Base-by-base conservation (phyloP, 2,329 filamentous ascomycete species). In the Rhynchosporium secalis region DNA sequence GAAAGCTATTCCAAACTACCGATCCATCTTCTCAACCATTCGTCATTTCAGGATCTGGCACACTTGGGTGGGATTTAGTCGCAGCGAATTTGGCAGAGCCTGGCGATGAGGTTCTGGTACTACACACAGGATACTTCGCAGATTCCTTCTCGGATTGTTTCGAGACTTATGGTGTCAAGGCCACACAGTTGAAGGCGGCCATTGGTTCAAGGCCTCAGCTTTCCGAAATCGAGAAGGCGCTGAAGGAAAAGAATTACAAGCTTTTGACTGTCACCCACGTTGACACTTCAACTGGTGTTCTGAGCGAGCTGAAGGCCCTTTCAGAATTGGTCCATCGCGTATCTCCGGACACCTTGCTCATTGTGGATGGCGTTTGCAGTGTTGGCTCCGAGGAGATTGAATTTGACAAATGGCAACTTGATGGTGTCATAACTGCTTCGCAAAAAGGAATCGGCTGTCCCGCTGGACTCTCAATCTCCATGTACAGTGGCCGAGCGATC, bases 361-460 rank as follows among this genome's bases (percentile, higher is more conserved):
- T 98, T 57, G 94, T 97, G 60, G 95, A 99, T 74, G 95, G 94
- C 67, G 95, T 99, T 56, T 99, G 95, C 86, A 96, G 91, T 76
- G 93, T 99, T 60, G 95, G 93, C 52, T 92, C 88, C 71, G 95
- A 99, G 78, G 93, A 98, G 79, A 94, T 99, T 71, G 87, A 88
- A 49, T 99, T 99, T 76, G 95, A 99, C 75, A 90, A 90, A 60
- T 98, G 94, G 95, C 88, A 89, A 67, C 80, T 99, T 55, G 95
- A 99, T 76, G 92, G 87, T 69, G 94, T 97, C 48, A 82, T 99
- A 63, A 99, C 95, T 1, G 95, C 95, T 64, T 92, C 90, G 65
- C 95, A 99, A 75, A 99, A 99, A 82, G 95, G 91, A 68, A 96
- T 99, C 72, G 95, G 95, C 62, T 94, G 91, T 76, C 95, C 95